Evolutionary conservation across 2,329 filamentous ascomycete genomes (phyloP), one percentile per base, ranked within the genome.

Genomic region (Aureobasidium sp.): DNA sequence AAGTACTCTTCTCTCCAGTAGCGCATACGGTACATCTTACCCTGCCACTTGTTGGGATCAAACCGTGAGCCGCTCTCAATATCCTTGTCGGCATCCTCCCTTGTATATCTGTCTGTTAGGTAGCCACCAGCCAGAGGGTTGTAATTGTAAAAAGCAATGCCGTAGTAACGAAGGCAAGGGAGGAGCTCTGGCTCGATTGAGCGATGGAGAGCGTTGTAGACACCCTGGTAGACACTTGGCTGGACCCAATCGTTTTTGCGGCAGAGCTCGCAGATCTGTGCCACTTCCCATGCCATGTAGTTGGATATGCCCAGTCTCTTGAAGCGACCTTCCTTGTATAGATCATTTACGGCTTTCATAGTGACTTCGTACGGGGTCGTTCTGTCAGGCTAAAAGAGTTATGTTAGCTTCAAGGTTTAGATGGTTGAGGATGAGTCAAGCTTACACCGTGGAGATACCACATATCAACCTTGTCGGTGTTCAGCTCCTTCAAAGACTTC

Each of bases 201-300:
- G 0, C 78, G 70, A 39, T 73, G 67, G 1, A 78, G 62, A 1
- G 72, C 71, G 61, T 77, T 74, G 64, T 78, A 79, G 2, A 76
- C 67, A 5, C 79, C 79, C 64, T 82, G 79, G 64, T 80, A 81
- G 7, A 79, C 77, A 2, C 66, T 69, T 0, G 80, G 79, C 62
- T 70, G 70, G 44, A 76, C 69, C 73, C 75, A 81, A 13, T 72
- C 75, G 50, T 79, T 70, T 37, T 66, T 62, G 0, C 70, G 67
- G 67, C 77, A 79, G 3, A 80, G 71, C 65, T 79, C 76, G 62
- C 74, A 76, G 27, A 82, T 78, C 64, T 77, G 71, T 0, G 77
- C 77, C 0, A 82, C 78, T 65, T 82, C 78, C 71, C 75, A 77
- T 0, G 76, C 68, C 67, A 71, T 70, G 64, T 74, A 81, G 65